Evolutionary conservation across 495 filamentous ascomycete species (phyloP).

Genomic region (Tuber umbilicatum): DNA sequence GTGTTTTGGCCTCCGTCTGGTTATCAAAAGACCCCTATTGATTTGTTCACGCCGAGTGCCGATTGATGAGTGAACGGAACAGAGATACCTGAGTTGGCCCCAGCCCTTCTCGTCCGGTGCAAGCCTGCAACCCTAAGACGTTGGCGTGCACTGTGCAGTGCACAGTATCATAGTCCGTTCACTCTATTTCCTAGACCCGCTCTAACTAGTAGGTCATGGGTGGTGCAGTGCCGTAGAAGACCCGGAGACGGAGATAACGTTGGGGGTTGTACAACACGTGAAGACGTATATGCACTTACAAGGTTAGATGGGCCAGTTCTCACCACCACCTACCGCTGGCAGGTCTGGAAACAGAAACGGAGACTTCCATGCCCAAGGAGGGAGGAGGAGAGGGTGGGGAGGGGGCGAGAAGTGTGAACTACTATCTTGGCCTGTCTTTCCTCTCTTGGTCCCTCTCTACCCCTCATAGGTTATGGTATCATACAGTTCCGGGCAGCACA

Average conservation of each 20-base stretch:
- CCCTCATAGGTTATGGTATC: conserved; percentile 18
- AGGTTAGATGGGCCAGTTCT: conserved; percentile 1
- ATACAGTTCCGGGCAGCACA: not conserved
- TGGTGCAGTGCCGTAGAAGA: not conserved
- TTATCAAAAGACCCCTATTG: too few relatives aligned
- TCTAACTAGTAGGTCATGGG: not conserved
- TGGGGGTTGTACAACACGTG: conserved; percentile 32
- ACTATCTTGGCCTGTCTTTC: conserved; percentile 14
- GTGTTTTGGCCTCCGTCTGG: too few relatives aligned
- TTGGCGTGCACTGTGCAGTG: not conserved
- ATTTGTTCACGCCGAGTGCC: not conserved
- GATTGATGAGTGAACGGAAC: not conserved
- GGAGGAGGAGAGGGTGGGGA: conserved; percentile 7
- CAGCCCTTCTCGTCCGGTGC: not conserved
- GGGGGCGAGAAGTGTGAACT: not conserved
- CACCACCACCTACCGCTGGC: conserved; percentile 19
- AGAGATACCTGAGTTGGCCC: not conserved
- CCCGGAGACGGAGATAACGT: conserved; percentile 7
- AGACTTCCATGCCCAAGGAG: conserved; percentile 13
- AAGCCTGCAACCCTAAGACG: not conserved
- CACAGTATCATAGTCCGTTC: not conserved
- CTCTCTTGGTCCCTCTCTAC: conserved; percentile 22
- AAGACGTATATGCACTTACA: conserved; percentile 18
- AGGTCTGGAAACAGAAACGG: conserved; percentile 26
- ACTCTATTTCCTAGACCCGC: not conserved